phyloP scores from a whole-genome alignment of 1,284 basidiomycete genomes.

The Moesziomyces aphidis region DNA sequence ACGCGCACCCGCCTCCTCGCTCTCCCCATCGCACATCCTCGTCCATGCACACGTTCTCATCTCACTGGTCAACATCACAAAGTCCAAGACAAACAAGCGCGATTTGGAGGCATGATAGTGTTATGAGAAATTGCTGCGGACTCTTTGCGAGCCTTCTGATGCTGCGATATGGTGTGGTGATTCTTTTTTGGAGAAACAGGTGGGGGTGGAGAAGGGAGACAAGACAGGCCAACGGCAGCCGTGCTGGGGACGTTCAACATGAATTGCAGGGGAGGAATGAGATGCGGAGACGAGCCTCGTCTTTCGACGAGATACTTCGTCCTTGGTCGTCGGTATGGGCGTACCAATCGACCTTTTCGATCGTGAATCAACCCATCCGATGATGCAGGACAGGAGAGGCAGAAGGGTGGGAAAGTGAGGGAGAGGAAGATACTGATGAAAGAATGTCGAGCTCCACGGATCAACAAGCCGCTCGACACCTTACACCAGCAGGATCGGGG shows the following conservation, averaged over 20 bases:
- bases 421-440: not conserved
- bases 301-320: slow-evolving; percentile 18
- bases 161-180: slow-evolving; percentile 48
- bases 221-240: slow-evolving; percentile 8
- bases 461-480: slow-evolving; percentile 27
- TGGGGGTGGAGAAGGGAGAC: not conserved
- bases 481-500: slow-evolving; percentile 19
- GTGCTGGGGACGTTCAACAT: not conserved
- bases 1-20: slow-evolving; percentile 4
- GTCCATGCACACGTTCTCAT: not conserved
- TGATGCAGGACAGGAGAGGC: slow-evolving; percentile 13
- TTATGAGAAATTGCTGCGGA: slow-evolving; percentile 51
- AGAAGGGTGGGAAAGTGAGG: not conserved
- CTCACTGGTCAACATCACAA: not conserved
- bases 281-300: slow-evolving; percentile 34
- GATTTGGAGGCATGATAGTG: slow-evolving; percentile 38
- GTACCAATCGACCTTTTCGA: slow-evolving; percentile 41
- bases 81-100: not conserved
- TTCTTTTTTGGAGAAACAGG: slow-evolving; percentile 22
- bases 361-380: slow-evolving; percentile 21
- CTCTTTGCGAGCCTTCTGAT: slow-evolving; percentile 54
- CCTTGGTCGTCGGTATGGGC: slow-evolving; percentile 24
- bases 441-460: slow-evolving; percentile 34
- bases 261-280: slow-evolving; percentile 8
- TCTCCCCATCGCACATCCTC: too few relatives aligned